Conservation (phyloP, 352 stramenopile genomes). For the Phytopythium litorale region DNA sequence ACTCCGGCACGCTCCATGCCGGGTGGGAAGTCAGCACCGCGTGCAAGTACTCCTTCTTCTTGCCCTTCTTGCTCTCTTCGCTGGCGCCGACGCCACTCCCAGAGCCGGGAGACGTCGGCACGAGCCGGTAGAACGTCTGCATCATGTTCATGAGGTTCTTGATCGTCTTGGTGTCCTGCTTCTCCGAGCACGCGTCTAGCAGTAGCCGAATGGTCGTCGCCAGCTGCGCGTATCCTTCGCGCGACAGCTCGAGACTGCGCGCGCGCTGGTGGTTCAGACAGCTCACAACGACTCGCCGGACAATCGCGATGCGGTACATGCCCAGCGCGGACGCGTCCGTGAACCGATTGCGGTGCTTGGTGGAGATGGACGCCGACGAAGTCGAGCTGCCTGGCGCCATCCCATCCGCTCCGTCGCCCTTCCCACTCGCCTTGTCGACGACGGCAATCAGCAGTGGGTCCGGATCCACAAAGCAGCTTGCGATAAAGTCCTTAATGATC, state of each 20-base stretch:
- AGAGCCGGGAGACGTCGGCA: background rate
- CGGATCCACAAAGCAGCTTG: conserved; percentile 70
- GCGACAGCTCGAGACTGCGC: conserved; percentile 49
- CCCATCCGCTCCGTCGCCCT: conserved; percentile 11
- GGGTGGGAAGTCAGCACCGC: conserved; percentile 43
- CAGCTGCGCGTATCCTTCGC: conserved; percentile 52
- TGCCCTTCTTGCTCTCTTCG: conserved; percentile 11
- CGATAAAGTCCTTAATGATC: conserved; percentile 86
- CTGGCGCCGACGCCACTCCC: background rate
- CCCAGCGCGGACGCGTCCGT: conserved; percentile 45
- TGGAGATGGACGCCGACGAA: conserved; percentile 13
- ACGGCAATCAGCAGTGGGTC: conserved; percentile 38
- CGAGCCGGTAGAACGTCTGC: conserved; percentile 68
- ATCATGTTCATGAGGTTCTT: conserved; percentile 85
- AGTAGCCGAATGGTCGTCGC: conserved; percentile 48
- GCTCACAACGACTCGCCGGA: conserved; percentile 60
- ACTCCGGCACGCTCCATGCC: conserved; percentile 63
- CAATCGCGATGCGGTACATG: conserved; percentile 70
- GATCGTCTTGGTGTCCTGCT: conserved; percentile 58
- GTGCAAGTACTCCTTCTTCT: conserved; percentile 66
- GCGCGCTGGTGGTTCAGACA: conserved; percentile 69
- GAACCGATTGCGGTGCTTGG: conserved; percentile 66
- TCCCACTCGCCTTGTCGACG: conserved; percentile 4
- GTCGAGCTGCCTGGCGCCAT: background rate
- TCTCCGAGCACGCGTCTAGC: conserved; percentile 56